Evolutionary conservation across 1,139 yeast genomes (phyloP), one percentile per base, ranked within the genome.

Genomic region (Candida albicans): DNA sequence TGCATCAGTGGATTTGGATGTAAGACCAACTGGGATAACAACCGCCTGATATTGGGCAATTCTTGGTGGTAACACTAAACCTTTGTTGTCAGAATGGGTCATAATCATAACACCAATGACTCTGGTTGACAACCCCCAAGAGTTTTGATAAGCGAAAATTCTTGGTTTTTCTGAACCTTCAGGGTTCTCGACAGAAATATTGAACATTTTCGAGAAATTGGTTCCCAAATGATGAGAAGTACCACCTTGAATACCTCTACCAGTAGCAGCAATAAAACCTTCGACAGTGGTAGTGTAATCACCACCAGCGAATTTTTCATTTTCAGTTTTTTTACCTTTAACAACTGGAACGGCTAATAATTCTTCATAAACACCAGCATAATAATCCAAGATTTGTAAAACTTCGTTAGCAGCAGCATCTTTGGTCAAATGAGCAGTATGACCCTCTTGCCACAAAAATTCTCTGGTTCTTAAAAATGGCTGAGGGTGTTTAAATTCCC

Each of bases 401-500:
- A 93, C 99, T 73, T 95, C 99, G 47, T 73, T 74, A 49, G 79
- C 77, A 33, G 99, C 97, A 47, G 79, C 91, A 47, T 82, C 85
- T 54, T 73, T 71, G 47, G 95, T 86, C 63, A 93, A 79, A 64
- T 88, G 96, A 44, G 96, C 99, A 43, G 99, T 95, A 73, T 95
- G 99, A 54, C 99, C 99, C 73, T 95, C 99, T 74, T 95, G 99
- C 99, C 99, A 95, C 67, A 95, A 78, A 73, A 95, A 95, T 71
- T 95, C 99, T 73, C 99, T 86, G 12, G 99, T 95, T 79, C 99
- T 87, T 63, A 95, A 75, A 71, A 95, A 95, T 45, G 99, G 99
- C 73, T 95, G 99, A 46, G 99, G 99, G 67, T 95, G 98, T 76
- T 95, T 95, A 76, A 95, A 95, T 72, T 95, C 99, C 99, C 99